Base-by-base conservation (phyloP, 2,329 filamentous ascomycete genomes). In the Penicillium palitans region DNA sequence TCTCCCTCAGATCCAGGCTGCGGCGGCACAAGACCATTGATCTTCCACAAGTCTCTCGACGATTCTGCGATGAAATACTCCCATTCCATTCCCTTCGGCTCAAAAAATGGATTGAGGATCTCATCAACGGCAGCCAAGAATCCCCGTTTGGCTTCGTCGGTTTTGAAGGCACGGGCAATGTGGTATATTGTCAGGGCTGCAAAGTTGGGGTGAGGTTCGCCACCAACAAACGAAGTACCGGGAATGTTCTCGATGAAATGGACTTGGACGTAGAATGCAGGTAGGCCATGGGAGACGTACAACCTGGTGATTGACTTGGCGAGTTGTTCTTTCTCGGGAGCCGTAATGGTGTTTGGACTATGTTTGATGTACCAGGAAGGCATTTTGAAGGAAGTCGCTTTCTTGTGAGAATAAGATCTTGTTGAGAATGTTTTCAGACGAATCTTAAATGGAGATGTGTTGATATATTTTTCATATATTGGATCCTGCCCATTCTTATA, bases 21-120 rank as follows among this genome's bases (percentile, higher is more conserved):
- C 4, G 39, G 50, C 1, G 55, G 27, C 29, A 60, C 49, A 42
- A 63, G 48, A 3, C 57, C 56, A 40, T 60, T 65, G 4, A 60
- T 46, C 15, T 42, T 58, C 62, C 54, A 65, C 25, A 55, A 47
- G 37, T 65, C 45, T 12, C 47, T 45, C 13, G 51, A 47, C 17
- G 54, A 33, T 62, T 52, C 54, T 4, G 58, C 41, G 6, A 62
- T 52, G 44, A 56, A 56, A 35, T 55, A 60, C 21, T 61, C 55
- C 56, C 58, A 63, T 9, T 63, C 53, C 15, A 63, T 55, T 8
- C n/a, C 47, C 19, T 59, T 57, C 1, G 47, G 24, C 6, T 37
- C 44, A 7, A 59, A 42, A 5, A 61, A 27, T 4, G 58, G 61
- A 8, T 40, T 29, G 29, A 56, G 29, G 10, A 45, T 42, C 9